Base-by-base conservation (phyloP, 108 stramenopile genomes). In the Pseudonitzschia pungens region DNA sequence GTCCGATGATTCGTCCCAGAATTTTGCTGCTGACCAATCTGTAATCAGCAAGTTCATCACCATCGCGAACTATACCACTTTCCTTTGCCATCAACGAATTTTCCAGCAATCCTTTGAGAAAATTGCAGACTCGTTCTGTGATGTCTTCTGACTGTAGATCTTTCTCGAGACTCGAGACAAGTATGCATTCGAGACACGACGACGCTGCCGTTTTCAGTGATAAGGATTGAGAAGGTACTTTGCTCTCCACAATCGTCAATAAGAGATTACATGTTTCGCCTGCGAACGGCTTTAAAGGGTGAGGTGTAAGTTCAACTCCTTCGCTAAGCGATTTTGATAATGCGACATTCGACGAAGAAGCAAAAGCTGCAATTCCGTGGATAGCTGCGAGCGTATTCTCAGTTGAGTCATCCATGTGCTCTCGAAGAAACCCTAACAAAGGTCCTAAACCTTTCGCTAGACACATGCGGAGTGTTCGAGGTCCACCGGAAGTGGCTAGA, bases 291-390 rank as follows among this genome's bases (percentile, higher is more conserved):
- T 87, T 68, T 45, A 93, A 62, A 43, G 92, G 92, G 63, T 93
- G 90, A 16, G 92, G 90, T 83, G 88, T 64, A 11, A 91, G 45
- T 29, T 68, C 78, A 52, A 90, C 81, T 65, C 87, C 87, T 58
- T 71, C 20, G 32, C 75, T 79, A 4, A 15, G 45, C 43, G 67
- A 69, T 14, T 72, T 65, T 11, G 84, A 63, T 71, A 92, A 65
- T 15, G 87, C 81, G 29, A 84, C 85, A 4, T 71, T 60, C 40
- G 79, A 78, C 11, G 93, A 87, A 6, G 93, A 89, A 71, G 86
- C 77, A 43, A 94, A 81, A 22, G 89, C 91, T 33, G 86, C 87
- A 57, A 89, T 72, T 7, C 88, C 91, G 63, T 87, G 84, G 31
- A 82, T 65, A 14, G 90, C 89, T n/a, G 88, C 82, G 4, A 70